Base-by-base conservation (phyloP, 108 stramenopile species). In the Cylindrotheca closterium region DNA sequence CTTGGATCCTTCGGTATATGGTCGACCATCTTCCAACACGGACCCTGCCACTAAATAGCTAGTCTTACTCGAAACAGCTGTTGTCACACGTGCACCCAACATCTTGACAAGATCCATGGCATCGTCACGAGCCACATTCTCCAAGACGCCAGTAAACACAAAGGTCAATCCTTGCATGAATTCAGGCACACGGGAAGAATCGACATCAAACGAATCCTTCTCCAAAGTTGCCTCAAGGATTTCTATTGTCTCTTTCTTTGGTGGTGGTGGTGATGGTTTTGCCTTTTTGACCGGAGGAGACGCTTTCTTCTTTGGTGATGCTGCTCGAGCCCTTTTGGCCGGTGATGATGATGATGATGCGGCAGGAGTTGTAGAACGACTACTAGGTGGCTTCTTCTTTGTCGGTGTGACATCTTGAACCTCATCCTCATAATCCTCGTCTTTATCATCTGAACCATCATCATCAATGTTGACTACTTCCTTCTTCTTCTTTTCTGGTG, bases 1-100 rank as follows among this genome's bases (percentile, higher is more conserved):
- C 71, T 96, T 96, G 57, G 52, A 74, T n/a, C 93, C 91, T 70
- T 94, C 86, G 28, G 58, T 69, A 2, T 79, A 83, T 3, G 59
- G 66, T 22, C 98, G 73, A 7, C 98, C 98, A 77, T 99, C 98
- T 68, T 99, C 98, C 64, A 99, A 73, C 7, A 83, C 58, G 28
- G 69, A 55, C 19, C 96, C 96, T 19, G 79, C 74, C 5, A 99
- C 77, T 25, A 99, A 63, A 74, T 88, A 97, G 54, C 68, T 64
- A 4, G 98, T 99, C 65, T 91, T 96, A 1, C 93, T 77, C 30
- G 80, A 80, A 0, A 97, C 93, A 18, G 68, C 73, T 4, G 67
- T 60, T 1, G 94, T 93, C 17, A 94, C 87, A 19, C 86, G 60
- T 30, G 93, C 96, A 18, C 96, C 96, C 31, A 87, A 65, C 0